phyloP scores from a whole-genome alignment of 129 eudicot species.

The Flaveria linearis region DNA sequence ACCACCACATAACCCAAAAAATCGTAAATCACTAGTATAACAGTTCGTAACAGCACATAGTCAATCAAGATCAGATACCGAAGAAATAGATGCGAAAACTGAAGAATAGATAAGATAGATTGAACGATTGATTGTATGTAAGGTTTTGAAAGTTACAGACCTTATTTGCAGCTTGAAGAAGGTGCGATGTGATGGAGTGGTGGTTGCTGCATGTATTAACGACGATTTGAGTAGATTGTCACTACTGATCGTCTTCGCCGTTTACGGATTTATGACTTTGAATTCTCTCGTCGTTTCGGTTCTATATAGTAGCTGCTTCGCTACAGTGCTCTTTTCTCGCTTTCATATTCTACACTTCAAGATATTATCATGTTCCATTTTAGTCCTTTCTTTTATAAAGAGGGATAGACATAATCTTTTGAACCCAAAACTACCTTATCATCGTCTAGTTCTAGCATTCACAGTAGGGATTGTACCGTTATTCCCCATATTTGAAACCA shows the following conservation, averaged over 20 bases:
- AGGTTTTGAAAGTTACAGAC: constrained; percentile 10
- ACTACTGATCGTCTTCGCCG: constrained; percentile 26
- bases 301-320: constrained; percentile 28
- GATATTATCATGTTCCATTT: background rate
- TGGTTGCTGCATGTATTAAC: constrained; percentile 16
- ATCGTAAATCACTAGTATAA: background rate
- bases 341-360: background rate
- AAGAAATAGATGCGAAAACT: background rate
- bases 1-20: constrained; percentile 16
- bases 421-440: too few species aligned
- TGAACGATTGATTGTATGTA: background rate
- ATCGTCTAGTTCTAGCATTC: too few species aligned
- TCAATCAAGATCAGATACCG: background rate
- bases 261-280: constrained; percentile 15
- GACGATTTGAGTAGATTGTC: constrained; percentile 13
- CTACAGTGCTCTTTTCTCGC: background rate
- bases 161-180: constrained; percentile 26
- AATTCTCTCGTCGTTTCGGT: background rate
- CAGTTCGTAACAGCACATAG: background rate
- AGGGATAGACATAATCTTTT: too few species aligned
- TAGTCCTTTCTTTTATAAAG: background rate
- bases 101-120: constrained; percentile 19
- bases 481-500: too few species aligned
- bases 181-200: constrained; percentile 9
- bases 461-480: too few species aligned